Conservation (phyloP, 2,329 filamentous ascomycete species). For the Colletotrichum sp. region DNA sequence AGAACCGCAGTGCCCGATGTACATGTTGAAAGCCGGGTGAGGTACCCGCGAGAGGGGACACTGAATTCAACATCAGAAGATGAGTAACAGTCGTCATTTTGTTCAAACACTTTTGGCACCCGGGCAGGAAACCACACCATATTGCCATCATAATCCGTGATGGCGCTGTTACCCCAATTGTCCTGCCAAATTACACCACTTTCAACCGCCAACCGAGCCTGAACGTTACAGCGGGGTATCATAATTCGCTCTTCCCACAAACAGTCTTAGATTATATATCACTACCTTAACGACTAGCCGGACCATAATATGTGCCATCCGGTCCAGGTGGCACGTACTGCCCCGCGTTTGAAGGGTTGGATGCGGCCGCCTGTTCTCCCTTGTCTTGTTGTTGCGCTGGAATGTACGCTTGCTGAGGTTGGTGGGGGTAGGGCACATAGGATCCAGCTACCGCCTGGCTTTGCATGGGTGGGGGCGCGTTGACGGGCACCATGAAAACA, state of each 20-base stretch:
- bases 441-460: background rate
- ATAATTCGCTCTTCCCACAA: background rate
- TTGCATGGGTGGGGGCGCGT: background rate
- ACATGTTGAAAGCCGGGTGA: background rate
- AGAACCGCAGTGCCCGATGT: background rate
- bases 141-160: background rate
- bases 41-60: background rate
- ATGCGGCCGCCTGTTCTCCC: background rate
- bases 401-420: background rate
- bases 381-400: background rate
- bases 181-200: background rate
- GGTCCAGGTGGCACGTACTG: background rate
- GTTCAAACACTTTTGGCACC: background rate
- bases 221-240: background rate
- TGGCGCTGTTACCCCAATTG: background rate
- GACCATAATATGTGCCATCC: conserved; percentile 1
- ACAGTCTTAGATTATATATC: background rate
- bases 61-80: background rate
- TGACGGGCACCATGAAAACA: conserved; percentile 4
- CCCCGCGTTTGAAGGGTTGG: background rate
- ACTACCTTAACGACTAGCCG: background rate
- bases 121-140: background rate
- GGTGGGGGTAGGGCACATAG: background rate
- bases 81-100: background rate
- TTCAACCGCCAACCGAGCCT: background rate